phyloP scores from a whole-genome alignment of 1,139 yeast genomes.

The Yamadazyma atlantica region DNA sequence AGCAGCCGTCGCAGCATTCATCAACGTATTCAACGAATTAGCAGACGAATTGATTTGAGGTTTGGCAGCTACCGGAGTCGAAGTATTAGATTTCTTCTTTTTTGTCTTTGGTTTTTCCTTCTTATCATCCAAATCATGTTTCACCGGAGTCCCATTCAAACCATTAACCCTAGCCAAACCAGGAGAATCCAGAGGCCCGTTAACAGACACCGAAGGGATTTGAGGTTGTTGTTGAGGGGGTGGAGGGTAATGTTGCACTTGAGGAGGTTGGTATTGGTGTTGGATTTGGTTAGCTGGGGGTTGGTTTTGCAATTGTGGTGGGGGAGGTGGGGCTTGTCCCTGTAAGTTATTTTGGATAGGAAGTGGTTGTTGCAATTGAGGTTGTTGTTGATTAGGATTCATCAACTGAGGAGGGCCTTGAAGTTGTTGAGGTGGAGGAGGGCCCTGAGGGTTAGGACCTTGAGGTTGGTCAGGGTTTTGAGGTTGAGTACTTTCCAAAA shows the following conservation, averaged over 20 bases:
- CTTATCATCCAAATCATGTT: constrained; percentile 43
- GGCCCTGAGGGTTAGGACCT: constrained; percentile 14
- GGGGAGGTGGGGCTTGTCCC: constrained; percentile 9
- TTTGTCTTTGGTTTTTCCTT: constrained; percentile 15
- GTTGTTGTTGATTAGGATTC: constrained; percentile 12
- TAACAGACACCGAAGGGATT: constrained; percentile 4
- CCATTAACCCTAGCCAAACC: background rate
- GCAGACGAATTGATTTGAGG: constrained; percentile 14
- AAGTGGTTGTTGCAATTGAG: constrained; percentile 9
- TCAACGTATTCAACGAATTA: constrained; percentile 25
- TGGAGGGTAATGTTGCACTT: constrained; percentile 9
- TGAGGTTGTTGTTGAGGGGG: constrained; percentile 14
- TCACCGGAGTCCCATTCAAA: constrained; percentile 11
- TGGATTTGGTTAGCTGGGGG: too few relatives aligned
- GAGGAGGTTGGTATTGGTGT: constrained; percentile 6
- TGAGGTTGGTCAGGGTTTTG: constrained; percentile 18
- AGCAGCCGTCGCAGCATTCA: constrained; percentile 29
- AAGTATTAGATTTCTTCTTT: constrained; percentile 19
- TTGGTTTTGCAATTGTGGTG: constrained; percentile 7
- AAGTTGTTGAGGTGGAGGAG: constrained; percentile 14
- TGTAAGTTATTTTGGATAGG: background rate
- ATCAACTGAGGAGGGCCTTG: constrained; percentile 8
- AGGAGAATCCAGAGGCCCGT: background rate
- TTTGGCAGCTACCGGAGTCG: constrained; percentile 17
- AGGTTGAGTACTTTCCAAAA: constrained; percentile 49